phyloP scores from a whole-genome alignment of 2,329 filamentous ascomycete genomes.

The Epichloe baconii region DNA sequence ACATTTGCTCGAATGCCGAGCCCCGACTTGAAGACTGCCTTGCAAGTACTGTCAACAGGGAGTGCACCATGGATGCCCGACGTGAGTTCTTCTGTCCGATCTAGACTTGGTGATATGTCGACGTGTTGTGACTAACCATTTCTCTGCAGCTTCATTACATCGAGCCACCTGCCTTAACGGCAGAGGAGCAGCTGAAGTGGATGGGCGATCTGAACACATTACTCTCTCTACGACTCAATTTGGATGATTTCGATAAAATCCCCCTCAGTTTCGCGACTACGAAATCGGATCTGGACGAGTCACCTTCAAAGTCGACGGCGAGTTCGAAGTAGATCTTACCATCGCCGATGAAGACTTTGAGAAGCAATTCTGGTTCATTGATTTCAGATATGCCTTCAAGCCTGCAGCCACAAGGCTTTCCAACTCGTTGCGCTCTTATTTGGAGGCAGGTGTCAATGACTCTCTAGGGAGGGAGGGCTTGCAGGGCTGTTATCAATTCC shows the following conservation, averaged over 20 bases:
- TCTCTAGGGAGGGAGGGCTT: conserved; percentile 59
- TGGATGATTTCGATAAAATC: conserved; percentile 66
- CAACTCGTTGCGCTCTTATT: conserved; percentile 46
- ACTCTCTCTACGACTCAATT: conserved; percentile 68
- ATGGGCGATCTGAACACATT: conserved; percentile 73
- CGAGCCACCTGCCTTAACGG: conserved; percentile 54
- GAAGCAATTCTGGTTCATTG: conserved; percentile 87
- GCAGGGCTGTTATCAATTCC: conserved; percentile 66
- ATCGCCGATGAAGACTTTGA: conserved; percentile 74
- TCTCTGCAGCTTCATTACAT: conserved; percentile 56
- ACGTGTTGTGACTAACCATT: conserved; percentile 18
- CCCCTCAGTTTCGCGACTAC: conserved; percentile 65
- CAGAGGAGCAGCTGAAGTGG: conserved; percentile 59
- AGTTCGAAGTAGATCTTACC: conserved; percentile 89
- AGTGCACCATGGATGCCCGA: conserved; percentile 69
- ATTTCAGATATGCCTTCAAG: conserved; percentile 71
- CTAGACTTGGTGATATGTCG: background rate
- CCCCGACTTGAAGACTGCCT: conserved; percentile 80
- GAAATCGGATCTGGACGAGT: conserved; percentile 73
- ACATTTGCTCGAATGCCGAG: conserved; percentile 65
- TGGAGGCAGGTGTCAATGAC: conserved; percentile 63
- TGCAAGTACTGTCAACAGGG: conserved; percentile 72
- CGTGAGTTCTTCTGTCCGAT: conserved; percentile 29
- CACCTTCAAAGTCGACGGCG: conserved; percentile 69
- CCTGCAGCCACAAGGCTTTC: conserved; percentile 52